phyloP scores from a whole-genome alignment of 179 eudicot species.

The Heliamphora ciliata region DNA sequence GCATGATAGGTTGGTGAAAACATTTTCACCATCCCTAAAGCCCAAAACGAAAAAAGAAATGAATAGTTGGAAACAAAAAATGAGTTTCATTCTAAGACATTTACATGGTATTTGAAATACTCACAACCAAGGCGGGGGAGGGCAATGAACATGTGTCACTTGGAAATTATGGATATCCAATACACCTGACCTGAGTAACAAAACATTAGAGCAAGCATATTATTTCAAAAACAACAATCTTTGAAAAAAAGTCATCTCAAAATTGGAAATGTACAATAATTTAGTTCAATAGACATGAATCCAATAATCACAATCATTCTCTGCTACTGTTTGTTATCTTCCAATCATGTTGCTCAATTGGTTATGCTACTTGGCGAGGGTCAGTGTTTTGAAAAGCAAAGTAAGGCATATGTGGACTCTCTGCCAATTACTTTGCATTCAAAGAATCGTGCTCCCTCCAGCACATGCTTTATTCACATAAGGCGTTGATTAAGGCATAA shows the following conservation, averaged over 20 bases:
- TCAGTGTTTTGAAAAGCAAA: no score
- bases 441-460: no score
- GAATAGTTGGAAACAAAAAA: conserved; percentile 2
- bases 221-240: neutral
- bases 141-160: conserved; percentile 94
- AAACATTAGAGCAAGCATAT: conserved; percentile 4
- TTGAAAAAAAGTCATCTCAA: neutral
- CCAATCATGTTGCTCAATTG: no score
- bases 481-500: no score
- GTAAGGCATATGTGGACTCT: no score
- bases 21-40: conserved; percentile 40
- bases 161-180: conserved; percentile 53
- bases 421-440: no score
- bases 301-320: no score
- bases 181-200: conserved; percentile 72
- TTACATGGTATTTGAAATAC: conserved; percentile 25
- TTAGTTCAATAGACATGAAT: no score
- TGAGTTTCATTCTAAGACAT: neutral
- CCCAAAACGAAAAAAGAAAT: conserved; percentile 16
- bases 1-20: conserved; percentile 31
- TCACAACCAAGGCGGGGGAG: conserved; percentile 99
- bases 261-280: no score
- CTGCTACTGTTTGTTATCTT: no score
- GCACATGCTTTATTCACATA: no score
- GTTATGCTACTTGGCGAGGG: no score